Base-by-base conservation (phyloP, 257 asterid genomes). In the Fraxinus anomala region DNA sequence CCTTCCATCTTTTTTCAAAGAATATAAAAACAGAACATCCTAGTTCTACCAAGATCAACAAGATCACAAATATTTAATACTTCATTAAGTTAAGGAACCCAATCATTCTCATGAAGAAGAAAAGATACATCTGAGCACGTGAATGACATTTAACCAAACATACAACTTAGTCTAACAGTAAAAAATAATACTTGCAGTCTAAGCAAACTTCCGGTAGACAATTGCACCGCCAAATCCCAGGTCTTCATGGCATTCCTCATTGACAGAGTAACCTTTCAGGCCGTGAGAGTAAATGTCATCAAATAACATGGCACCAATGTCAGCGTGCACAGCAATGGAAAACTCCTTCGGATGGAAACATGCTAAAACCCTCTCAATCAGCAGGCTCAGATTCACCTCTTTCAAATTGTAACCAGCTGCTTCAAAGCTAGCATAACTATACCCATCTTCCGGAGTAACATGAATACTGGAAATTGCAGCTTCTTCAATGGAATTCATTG, bases 1-100 rank as follows among this genome's bases (percentile, higher is more conserved):
- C 91, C 85, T 78, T 85, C 99, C 99, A 96, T 91, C 90, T 88
- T 83, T 92, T 87, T 87, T 96, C 96, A 75, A 96, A 96, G 90
- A 96, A 93, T 59, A 96, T 87, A 81, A 91, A 96, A 73, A 91
- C 97, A 72, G 98, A 97, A 76, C 73, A 68, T 76, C 94, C 99
- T 67, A 96, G 79, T 88, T 96, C 97, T 68, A 83, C 77, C 92
- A 96, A 81, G 83, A 96, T 93, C 89, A 96, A 77, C 80, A 96
- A 79, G 88, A 96, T 78, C 77, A 96, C 86, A 86, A 96, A 87
- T 33, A 89, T 73, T 3, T 98, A 92, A 86, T 89, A 93, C 99
- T 96, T 68, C 47, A 74, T 61, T 47, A 76, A 68, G 79, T 89
- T 92, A 93, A 96, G 98, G 97, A 89, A 82, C 80, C 63, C 88